Conservation (phyloP, 2,329 filamentous ascomycete species). For the Ceratocystis cacaofunesta region DNA sequence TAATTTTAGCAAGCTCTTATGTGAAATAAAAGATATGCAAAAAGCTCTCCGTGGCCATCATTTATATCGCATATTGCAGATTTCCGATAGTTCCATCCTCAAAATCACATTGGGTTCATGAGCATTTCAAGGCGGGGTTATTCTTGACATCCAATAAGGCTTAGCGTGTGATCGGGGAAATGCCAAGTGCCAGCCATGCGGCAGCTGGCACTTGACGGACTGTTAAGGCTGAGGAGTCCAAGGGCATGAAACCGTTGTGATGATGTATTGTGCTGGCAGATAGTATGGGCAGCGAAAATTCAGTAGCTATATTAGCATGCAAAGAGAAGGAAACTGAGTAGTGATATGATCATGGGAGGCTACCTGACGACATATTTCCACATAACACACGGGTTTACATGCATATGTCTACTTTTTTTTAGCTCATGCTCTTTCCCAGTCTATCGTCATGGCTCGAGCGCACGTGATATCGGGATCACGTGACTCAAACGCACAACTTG, state of each 20-base stretch:
- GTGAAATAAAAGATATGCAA: too few relatives aligned
- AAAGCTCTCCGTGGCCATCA: too few relatives aligned
- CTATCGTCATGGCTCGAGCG: neutral
- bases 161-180: neutral
- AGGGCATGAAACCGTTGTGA: neutral
- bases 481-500: constrained; percentile 12
- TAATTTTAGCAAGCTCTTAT: too few relatives aligned
- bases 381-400: neutral
- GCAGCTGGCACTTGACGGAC: neutral
- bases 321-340: neutral
- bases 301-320: neutral
- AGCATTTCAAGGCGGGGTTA: neutral
- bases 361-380: neutral
- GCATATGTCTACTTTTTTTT: neutral
- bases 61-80: neutral
- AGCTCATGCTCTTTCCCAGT: neutral
- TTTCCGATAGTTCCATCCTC: neutral
- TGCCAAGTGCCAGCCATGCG: neutral
- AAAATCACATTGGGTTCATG: neutral
- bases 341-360: neutral
- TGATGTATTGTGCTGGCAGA: too few relatives aligned
- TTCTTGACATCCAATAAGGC: neutral
- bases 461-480: constrained; percentile 4
- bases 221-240: neutral
- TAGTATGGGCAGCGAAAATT: neutral